Base-by-base conservation (phyloP, 2,329 filamentous ascomycete genomes). In the Aspergillus calidoustus region DNA sequence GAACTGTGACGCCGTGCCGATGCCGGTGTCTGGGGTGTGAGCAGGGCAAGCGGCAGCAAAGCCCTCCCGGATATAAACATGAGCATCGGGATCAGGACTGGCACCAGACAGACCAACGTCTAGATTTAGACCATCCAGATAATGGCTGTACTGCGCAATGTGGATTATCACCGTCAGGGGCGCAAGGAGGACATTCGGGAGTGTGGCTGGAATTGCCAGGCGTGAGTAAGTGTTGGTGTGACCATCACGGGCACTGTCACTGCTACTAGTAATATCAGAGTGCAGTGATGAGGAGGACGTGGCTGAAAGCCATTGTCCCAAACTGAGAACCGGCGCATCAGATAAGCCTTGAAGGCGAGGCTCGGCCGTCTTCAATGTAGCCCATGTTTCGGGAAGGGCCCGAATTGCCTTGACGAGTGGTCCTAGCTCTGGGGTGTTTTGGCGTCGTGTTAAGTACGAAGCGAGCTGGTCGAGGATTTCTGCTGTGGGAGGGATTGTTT, bases 101-200 rank as follows among this genome's bases (percentile, higher is more conserved):
- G 4, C 34, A 15, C 11, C 11, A 15, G 5, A 5, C 34, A 13
- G 34, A 13, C 34, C 34, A 1, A 15, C 13, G 34, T 41, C 28
- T 9, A 22, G 6, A n/a, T 34, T 23, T 1, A 57, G 23, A 43
- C 25, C 11, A 4, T 51, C 31, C 30, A 44, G 5, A 11, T 43
- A 57, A 6, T 17, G 47, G 6, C n/a, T 38, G 28, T 57, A 57
- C 31, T 57, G 55, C 6, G 48, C 55, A 41, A 57, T 41, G 22
- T 57, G 55, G 1, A 51, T 57, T 4, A 57, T 50, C 30, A 57
- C 47, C 19, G 55, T 57, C 30, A 57, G 13, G 22, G 55, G 55
- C 1, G 55, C 55, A 23, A 57, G 30, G 30, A 57, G 46, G 11
- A 28, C 17, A 44, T 57, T 57, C 28, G 55, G 55, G 19, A 57